Percentiles rank a stretch among this genome's conserved stretches.
phyloP scores from a whole-genome alignment of 768 basidiomycete genomes.

The Mycena belliarum region DNA sequence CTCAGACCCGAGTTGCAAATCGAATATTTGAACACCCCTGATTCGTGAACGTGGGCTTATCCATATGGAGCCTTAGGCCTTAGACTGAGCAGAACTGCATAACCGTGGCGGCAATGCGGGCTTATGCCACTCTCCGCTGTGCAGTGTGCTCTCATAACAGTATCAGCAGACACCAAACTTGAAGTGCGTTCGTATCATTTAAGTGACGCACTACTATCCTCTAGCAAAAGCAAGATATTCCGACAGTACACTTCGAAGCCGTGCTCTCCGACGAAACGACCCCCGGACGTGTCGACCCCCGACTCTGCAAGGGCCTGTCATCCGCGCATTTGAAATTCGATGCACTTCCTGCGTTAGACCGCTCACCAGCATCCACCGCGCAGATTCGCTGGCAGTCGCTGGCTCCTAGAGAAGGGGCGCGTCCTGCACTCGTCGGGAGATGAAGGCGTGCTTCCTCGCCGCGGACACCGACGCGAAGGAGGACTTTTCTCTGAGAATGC shows the following conservation, averaged over 20 bases:
- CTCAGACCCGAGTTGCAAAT: too few relatives aligned
- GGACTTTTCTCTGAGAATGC: constrained; percentile 17
- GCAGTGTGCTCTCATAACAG: too few relatives aligned
- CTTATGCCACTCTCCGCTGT: too few relatives aligned
- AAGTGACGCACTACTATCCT: constrained; percentile 15
- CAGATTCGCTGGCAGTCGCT: constrained; percentile 13
- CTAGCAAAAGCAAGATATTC: constrained; percentile 15
- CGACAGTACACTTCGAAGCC: constrained; percentile 11
- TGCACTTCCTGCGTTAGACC: constrained; percentile 6
- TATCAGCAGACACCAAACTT: too few relatives aligned
- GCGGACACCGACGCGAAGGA: constrained; percentile 17
- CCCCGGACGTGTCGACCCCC: constrained; percentile 15
- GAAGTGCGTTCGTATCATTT: too few relatives aligned
- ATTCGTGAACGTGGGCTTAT: too few relatives aligned
- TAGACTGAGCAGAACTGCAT: too few relatives aligned
- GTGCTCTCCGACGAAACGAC: constrained; percentile 6
- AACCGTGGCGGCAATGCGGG: too few relatives aligned
- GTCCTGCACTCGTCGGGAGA: constrained; percentile 19
- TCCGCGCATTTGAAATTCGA: constrained; percentile 15
- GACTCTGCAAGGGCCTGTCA: constrained; percentile 19
- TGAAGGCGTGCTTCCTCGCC: constrained; percentile 14
- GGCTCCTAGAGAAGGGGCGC: constrained; percentile 20
- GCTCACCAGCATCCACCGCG: constrained; percentile 1
- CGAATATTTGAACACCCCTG: too few relatives aligned
- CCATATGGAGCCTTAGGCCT: too few relatives aligned